Base-by-base conservation (phyloP, 2,329 filamentous ascomycete species). In the Curvularia hawaiiensis region DNA sequence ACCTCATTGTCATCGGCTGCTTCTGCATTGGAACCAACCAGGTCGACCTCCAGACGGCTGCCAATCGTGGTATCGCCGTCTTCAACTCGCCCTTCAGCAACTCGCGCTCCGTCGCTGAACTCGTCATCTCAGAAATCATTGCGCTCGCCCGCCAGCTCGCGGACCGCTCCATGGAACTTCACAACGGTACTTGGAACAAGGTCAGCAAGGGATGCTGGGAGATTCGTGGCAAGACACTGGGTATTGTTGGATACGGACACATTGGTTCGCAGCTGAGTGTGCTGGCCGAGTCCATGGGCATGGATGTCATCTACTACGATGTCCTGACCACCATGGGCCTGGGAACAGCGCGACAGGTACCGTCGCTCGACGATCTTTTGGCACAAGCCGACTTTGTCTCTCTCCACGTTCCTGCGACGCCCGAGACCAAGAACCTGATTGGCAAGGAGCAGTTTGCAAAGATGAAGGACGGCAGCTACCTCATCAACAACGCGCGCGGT, bases 71-170 rank as follows among this genome's bases (percentile, higher is more conserved):
- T 65, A 97, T 98, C 75, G 92, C 93, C 35, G 95, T 99, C 63
- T 99, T 99, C 87, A 99, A 99, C 81, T 98, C 95, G 45, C 95
- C 95, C 1, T 99, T 99, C 79, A 93, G 91, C 80, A 99, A 99
- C 80, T 98, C 94, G 9, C 90, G 95, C 76, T 96, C 91, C 75
- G 95, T 99, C 50, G 95, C 95, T 55, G 95, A 99, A 82, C 83
- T 98, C 55, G 92, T 98, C 68, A 97, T 99, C 75, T 90, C 84
- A 52, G 94, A 97, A 79, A 93, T 99, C 73, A 97, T 99, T 71
- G 82, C 84, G 39, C 88, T 99, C 52, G 95, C 95, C 22, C 89
- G 95, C 58, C 95, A 99, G 79, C 84, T 99, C 33, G 89, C 91
- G 61, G 95, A 99, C 78, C 91, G 95, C 67, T 97, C 91, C 61